These are phyloP conservation scores for Passiflora organensis DNA, from an alignment of 345 rosid species.

Conservation along the genomic window DNA sequence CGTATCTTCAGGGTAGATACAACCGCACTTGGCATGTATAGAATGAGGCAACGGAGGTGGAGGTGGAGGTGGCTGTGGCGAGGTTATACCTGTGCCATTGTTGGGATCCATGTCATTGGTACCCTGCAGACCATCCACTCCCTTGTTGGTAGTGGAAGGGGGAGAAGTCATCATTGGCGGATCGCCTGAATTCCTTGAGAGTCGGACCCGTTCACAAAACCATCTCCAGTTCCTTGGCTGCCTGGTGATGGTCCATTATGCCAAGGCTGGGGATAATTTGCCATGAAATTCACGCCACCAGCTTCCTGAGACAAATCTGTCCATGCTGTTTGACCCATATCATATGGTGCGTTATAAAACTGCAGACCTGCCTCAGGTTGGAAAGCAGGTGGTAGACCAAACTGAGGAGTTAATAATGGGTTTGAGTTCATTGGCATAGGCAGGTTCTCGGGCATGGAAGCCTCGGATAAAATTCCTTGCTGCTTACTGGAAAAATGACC, in stretches of 20 bases:
- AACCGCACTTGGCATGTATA: slow-evolving; percentile 46
- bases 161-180: slow-evolving; percentile 36
- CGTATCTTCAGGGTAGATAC: slow-evolving; percentile 42
- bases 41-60: slow-evolving; percentile 44
- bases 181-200: slow-evolving; percentile 40
- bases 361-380: slow-evolving; percentile 59
- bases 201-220: slow-evolving; percentile 34
- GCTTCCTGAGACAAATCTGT: slow-evolving; percentile 47
- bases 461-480: slow-evolving; percentile 43
- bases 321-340: slow-evolving; percentile 36
- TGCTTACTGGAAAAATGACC: slow-evolving; percentile 46
- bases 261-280: slow-evolving; percentile 67
- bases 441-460: slow-evolving; percentile 54
- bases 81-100: slow-evolving; percentile 48
- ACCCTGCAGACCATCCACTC: slow-evolving; percentile 39
- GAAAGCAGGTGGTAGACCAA: slow-evolving; percentile 51
- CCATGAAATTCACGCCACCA: slow-evolving; percentile 42
- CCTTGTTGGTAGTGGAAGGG: slow-evolving; percentile 28
- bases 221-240: slow-evolving; percentile 39
- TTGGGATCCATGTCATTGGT: slow-evolving; percentile 30
- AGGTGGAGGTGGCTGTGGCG: slow-evolving; percentile 42
- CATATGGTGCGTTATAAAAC: slow-evolving; percentile 54
- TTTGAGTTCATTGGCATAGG: slow-evolving; percentile 61
- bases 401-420: slow-evolving; percentile 51
- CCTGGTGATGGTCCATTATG: slow-evolving; percentile 41